A percentile compares a stretch with the other conserved stretches of the same genome.
These are phyloP conservation scores for Tetrahymena elliotti DNA, from an alignment of 73 alveolate genomes.

Conservation along the genomic window DNA sequence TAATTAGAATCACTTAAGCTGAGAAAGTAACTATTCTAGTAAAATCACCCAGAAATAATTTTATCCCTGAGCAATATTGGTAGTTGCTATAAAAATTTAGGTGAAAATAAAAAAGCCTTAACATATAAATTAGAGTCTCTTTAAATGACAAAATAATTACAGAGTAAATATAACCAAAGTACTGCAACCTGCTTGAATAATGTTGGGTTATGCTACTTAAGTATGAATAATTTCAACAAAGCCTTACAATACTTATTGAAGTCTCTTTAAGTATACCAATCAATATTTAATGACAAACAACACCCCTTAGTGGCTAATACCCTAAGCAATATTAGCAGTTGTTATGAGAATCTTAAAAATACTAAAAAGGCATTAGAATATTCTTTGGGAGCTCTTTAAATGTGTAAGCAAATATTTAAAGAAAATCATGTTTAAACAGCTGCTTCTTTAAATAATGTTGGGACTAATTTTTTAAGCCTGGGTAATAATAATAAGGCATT, in stretches of 20 bases:
- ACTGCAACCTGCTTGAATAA: no score
- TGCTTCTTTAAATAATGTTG: not conserved
- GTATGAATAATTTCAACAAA: not conserved
- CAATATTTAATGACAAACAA: no score
- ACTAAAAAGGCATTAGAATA: not conserved
- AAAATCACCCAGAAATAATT: not conserved
- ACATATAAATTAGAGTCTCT: no score
- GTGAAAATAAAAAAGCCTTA: no score
- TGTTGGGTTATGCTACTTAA: not conserved
- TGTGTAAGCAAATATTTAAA: no score
- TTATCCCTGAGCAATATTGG: not conserved
- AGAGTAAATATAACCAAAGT: no score
- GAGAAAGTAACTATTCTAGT: no score
- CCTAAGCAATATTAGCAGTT: no score
- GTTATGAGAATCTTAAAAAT: no score
- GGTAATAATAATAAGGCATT: not conserved
- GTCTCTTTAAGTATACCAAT: not conserved
- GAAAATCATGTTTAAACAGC: not conserved
- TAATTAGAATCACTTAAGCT: no score
- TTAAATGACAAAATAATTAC: no score
- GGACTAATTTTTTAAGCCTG: not conserved
- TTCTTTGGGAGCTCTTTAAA: not conserved
- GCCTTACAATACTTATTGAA: not conserved
- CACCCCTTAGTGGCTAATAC: no score
- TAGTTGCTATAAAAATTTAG: not conserved